These are phyloP conservation scores for Tolypocladium album DNA, from an alignment of 2,329 filamentous ascomycete genomes.

Conservation along the genomic window DNA sequence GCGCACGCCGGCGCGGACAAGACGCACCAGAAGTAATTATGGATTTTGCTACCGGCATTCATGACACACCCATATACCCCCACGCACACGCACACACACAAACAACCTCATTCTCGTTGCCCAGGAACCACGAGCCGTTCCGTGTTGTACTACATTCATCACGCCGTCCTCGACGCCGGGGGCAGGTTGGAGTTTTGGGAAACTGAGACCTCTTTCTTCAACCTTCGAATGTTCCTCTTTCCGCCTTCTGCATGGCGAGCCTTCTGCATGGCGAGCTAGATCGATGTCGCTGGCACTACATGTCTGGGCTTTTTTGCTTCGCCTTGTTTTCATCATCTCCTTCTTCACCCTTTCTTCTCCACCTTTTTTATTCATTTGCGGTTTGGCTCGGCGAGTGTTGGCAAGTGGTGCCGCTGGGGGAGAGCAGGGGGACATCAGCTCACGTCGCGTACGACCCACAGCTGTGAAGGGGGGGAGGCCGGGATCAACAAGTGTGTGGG, in stretches of 20 bases:
- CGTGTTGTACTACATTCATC: slow-evolving; percentile 1
- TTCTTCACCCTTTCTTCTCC: not conserved
- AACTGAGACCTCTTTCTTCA: not conserved
- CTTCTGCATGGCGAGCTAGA: not conserved
- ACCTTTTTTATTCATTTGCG: slow-evolving; percentile 4
- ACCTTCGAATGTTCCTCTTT: slow-evolving; percentile 1
- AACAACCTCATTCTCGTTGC: slow-evolving; percentile 10
- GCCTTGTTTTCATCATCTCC: not conserved
- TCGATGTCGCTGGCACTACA: not conserved
- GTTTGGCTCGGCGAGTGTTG: not conserved
- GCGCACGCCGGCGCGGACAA: slow-evolving; percentile 18
- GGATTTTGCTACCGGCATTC: slow-evolving; percentile 15
- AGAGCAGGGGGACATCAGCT: not conserved
- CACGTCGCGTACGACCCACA: too few relatives aligned
- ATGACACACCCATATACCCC: slow-evolving; percentile 20
- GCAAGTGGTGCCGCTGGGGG: not conserved
- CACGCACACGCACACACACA: slow-evolving; percentile 3
- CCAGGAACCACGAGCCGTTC: slow-evolving; percentile 6
- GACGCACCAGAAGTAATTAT: slow-evolving; percentile 13
- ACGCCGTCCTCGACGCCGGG: not conserved
- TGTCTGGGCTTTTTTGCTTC: not conserved
- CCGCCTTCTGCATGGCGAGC: not conserved
- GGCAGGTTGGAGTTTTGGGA: slow-evolving; percentile 1
- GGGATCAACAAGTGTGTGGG: not conserved
- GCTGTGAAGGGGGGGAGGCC: not conserved